Evolutionary conservation across 108 stramenopile species (phyloP), one percentile per base, ranked within the genome.

Genomic region (Phaeodactylum tricornutum): DNA sequence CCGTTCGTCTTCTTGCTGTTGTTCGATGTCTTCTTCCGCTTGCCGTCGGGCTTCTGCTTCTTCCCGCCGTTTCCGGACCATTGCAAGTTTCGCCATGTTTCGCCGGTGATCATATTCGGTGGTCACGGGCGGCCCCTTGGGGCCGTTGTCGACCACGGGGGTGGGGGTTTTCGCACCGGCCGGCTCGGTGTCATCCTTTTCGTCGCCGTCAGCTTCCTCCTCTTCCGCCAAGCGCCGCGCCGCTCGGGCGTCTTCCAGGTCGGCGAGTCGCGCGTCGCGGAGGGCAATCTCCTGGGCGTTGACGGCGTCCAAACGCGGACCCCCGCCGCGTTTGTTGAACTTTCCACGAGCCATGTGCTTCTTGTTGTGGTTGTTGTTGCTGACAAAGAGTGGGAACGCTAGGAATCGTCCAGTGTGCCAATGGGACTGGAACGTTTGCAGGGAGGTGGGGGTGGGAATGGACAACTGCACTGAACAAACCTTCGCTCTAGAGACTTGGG

Each of bases 271-370:
- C 3, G 66, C 56, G 48, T 92, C 87, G 30, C 85, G 67, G 33
- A 71, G 77, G 55, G 87, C 90, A 38, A 92, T 92, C 67, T 92
- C 90, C 52, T 84, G 82, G 30, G 85, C 90, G n/a, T 61, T 67
- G 29, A 60, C 50, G 9, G 85, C 90, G 20, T 81, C 79, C 40
- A 92, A 71, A 27, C 85, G 71, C 15, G 66, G 50, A 35, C 81
- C 81, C 12, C 83, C 76, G 32, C 85, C 90, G 30, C 85, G 77
- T 49, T 86, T 86, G 61, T 86, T 81, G 68, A 75, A 74, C 43
- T 77, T 77, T 59, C 83, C 81, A 53, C 84, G 67, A 39, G 76
- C 87, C 83, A 84, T 84, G 23, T 72, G 25, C 17, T 6, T n/a
- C 5, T 7, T 55, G 26, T 2, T 45, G 44, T 27, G 2, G 40